These are phyloP conservation scores for Pilasporangium apinafurcum DNA, from an alignment of 352 stramenopile species.

Conservation along the genomic window DNA sequence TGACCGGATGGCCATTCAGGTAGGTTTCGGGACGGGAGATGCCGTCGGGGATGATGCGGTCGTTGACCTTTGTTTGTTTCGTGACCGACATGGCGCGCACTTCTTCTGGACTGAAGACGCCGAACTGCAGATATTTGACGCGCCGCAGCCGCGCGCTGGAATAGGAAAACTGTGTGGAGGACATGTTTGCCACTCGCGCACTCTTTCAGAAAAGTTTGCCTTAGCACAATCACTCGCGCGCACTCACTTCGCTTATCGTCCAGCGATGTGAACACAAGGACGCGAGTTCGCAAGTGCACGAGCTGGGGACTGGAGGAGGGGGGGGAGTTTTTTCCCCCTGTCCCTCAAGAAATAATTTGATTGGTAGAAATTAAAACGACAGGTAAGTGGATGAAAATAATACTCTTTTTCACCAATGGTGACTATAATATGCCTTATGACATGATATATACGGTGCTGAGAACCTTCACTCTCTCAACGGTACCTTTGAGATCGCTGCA, in stretches of 20 bases:
- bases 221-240: too few relatives aligned
- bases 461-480: too few relatives aligned
- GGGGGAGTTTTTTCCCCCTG: conserved; percentile 5
- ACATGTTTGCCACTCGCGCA: conserved; percentile 28
- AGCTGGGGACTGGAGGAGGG: conserved; percentile 9
- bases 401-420: too few relatives aligned
- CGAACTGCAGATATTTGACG: conserved; percentile 98
- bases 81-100: conserved; percentile 96
- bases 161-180: conserved; percentile 93
- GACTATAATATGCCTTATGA: too few relatives aligned
- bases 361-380: too few relatives aligned
- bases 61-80: conserved; percentile 96
- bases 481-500: too few relatives aligned
- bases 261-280: conserved; percentile 36
- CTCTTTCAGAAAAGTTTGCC: too few relatives aligned
- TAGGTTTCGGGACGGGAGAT: conserved; percentile 90
- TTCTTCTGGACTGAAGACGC: conserved; percentile 97
- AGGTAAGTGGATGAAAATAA: too few relatives aligned
- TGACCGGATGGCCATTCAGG: conserved; percentile 93
- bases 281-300: conserved; percentile 65
- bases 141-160: conserved; percentile 91
- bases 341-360: conserved; percentile 4
- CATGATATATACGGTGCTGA: too few relatives aligned
- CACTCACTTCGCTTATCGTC: conserved; percentile 5
- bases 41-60: conserved; percentile 93